These are phyloP conservation scores for Penicillium janthinellum DNA, from an alignment of 2,329 filamentous ascomycete genomes.

Conservation along the genomic window DNA sequence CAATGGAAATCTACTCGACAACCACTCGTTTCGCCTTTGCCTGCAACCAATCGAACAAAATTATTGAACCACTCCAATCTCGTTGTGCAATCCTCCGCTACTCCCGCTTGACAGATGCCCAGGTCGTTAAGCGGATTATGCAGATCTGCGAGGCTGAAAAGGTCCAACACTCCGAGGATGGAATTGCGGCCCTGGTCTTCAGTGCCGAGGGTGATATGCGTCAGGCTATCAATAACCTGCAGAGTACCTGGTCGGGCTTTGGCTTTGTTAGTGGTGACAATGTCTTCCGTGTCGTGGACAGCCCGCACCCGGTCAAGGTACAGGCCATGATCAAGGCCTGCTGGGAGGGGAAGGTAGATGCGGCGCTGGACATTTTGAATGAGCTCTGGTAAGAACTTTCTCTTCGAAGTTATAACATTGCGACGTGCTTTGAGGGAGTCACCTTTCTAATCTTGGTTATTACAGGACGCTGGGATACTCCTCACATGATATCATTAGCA, in stretches of 20 bases:
- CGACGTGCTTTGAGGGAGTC: not conserved
- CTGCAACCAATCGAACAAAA: conserved; percentile 98
- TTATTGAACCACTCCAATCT: conserved; percentile 98
- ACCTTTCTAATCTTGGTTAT: not conserved
- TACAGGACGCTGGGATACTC: conserved; percentile 83
- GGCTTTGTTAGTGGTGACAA: conserved; percentile 97
- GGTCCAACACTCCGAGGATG: conserved; percentile 89
- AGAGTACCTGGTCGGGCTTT: conserved; percentile 90
- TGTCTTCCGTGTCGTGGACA: conserved; percentile 96
- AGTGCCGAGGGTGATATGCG: conserved; percentile 98
- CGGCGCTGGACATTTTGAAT: conserved; percentile 79
- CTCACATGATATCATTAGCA: conserved; percentile 98
- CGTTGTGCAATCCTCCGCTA: conserved; percentile 95
- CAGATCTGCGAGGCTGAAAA: conserved; percentile 93
- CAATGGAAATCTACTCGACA: conserved; percentile 98
- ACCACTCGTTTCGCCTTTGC: conserved; percentile 97
- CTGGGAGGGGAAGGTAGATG: conserved; percentile 87
- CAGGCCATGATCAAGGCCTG: conserved; percentile 98
- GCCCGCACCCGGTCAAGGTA: conserved; percentile 95
- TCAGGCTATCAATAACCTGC: conserved; percentile 97
- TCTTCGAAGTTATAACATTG: not conserved
- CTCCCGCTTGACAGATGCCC: conserved; percentile 84
- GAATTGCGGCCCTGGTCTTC: conserved; percentile 93
- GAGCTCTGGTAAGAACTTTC: conserved; percentile 73
- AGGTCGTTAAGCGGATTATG: conserved; percentile 85